Base-by-base conservation (phyloP, 2,329 filamentous ascomycete species). In the Bipolaris sorokiniana region DNA sequence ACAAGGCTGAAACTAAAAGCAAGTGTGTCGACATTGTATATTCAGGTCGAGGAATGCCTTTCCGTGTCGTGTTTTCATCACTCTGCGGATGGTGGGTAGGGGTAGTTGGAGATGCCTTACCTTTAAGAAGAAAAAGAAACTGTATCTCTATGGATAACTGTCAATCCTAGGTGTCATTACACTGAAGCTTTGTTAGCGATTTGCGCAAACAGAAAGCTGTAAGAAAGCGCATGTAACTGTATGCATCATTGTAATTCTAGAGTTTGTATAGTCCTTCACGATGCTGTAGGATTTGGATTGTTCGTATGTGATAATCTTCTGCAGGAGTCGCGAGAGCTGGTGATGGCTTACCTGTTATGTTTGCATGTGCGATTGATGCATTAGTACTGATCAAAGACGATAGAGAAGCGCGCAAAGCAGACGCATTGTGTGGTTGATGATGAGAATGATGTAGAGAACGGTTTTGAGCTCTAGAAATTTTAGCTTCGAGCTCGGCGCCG, bases 1-100 rank as follows among this genome's bases (percentile, higher is more conserved):
- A 87, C 85, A 87, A 87, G 85, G 85, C 85, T 87, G 85, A 87
- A 87, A 87, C 85, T 88, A 85, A 76, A 59, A 65, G 86, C 83
- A 84, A 60, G 56, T 53, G 80, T 81, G 84, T 87, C 84, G 82
- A 86, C 84, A 87, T 82, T 77, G 75, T 80, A 76, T 79, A 78
- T 87, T 87, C 83, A 82, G 85, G 80, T 83, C 83, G 85, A 87
- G 85, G 85, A 87, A 87, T 87, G 84, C 85, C 85, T 84, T 81
- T 85, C 82, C 82, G 82, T 85, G 84, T 87, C 84, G 77, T 80
- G 76, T 76, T 76, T 82, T 87, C 84, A 87, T 87, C 85, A 87
- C 78, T 75, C 73, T 79, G 79, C 72, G 61, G 58, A 62, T 56
- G 60, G 54, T 54, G 56, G 54, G 41, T 48, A 52, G 20, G 28